phyloP scores from a whole-genome alignment of 345 rosid species.

The Brassica juncea region DNA sequence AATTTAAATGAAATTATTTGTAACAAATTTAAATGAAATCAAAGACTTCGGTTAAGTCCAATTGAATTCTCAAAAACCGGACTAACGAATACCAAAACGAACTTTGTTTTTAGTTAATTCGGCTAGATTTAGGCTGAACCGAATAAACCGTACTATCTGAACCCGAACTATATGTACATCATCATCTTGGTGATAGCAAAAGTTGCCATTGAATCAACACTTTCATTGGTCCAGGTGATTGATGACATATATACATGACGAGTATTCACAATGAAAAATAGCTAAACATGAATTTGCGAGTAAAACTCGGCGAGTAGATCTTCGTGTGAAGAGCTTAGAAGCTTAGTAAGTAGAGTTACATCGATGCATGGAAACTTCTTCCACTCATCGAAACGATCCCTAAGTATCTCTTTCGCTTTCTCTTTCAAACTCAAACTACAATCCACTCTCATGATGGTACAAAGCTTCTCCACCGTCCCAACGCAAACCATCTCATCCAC shows the following conservation, averaged over 20 bases:
- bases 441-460: conserved; percentile 48
- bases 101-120: not conserved
- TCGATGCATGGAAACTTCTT: conserved; percentile 59
- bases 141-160: not conserved
- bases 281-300: not conserved
- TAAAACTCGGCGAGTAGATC: not conserved
- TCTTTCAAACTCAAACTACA: conserved; percentile 52
- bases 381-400: conserved; percentile 55
- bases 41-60: not conserved
- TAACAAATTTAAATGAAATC: not conserved
- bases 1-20: too few species aligned
- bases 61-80: not conserved
- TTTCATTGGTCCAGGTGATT: not conserved
- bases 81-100: not conserved
- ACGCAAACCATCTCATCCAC: conserved; percentile 61
- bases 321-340: conserved; percentile 18
- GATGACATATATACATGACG: not conserved
- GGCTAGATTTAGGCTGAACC: not conserved
- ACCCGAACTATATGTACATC: not conserved
- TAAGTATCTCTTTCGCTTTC: conserved; percentile 55
- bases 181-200: not conserved
- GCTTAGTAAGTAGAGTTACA: conserved; percentile 34
- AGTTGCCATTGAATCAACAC: not conserved
- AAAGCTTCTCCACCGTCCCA: conserved; percentile 66
- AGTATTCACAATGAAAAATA: not conserved